Evolutionary conservation across 2,329 filamentous ascomycete species (phyloP).

Genomic region (Penicillium sp.): DNA sequence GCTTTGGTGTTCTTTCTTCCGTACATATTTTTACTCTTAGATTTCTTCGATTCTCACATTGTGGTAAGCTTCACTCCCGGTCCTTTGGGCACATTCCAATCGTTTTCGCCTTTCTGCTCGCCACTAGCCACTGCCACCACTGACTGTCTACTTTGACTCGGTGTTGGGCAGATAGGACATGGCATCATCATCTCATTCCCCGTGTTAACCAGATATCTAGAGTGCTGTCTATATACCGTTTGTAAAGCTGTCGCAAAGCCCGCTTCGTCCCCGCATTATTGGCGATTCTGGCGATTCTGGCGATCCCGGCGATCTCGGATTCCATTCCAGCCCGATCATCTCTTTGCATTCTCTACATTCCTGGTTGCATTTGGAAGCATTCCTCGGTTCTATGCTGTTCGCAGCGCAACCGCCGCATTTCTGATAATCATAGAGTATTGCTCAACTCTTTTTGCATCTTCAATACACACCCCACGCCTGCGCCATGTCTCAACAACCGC

Average conservation of each 20-base stretch:
- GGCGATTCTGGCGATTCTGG: no score
- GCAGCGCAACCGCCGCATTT: constrained; percentile 11
- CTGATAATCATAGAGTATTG: constrained; percentile 13
- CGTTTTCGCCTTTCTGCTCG: background rate
- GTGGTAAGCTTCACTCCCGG: constrained; percentile 6
- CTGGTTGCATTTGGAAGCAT: constrained; percentile 12
- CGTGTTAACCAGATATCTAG: background rate
- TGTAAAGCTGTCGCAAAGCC: constrained; percentile 3
- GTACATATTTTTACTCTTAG: background rate
- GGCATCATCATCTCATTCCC: background rate
- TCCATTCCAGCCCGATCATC: constrained; percentile 4
- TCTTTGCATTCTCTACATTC: constrained; percentile 21
- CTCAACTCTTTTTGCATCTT: background rate
- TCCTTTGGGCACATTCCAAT: constrained; percentile 7
- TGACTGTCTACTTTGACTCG: background rate
- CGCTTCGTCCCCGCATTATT: constrained; percentile 20
- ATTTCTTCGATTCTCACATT: constrained; percentile 6
- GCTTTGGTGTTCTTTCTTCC: constrained; percentile 3
- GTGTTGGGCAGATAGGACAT: background rate
- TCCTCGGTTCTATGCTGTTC: constrained; percentile 15
- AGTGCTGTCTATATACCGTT: background rate
- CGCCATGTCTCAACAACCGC: constrained; percentile 50
- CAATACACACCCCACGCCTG: background rate
- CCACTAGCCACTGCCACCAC: constrained; percentile 1
- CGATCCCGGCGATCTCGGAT: constrained; percentile 14